Conservation (phyloP, 129 eudicot genomes). For the Escallonia herrerae region DNA sequence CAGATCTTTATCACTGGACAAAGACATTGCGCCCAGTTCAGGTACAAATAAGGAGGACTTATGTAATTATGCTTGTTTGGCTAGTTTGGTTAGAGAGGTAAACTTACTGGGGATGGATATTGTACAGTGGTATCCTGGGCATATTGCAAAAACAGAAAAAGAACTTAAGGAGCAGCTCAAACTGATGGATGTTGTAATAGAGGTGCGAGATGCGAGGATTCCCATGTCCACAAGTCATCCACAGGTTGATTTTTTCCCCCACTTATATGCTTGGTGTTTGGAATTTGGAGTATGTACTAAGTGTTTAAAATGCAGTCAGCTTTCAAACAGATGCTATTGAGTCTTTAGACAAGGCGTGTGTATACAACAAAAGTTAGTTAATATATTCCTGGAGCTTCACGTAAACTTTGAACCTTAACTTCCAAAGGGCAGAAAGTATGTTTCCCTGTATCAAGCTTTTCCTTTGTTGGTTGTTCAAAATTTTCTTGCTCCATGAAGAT, state of each 20-base stretch:
- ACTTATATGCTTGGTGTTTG: not conserved
- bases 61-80: not conserved
- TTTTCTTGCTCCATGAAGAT: too few species aligned
- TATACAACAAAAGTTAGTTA: too few species aligned
- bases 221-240: slow-evolving; percentile 96
- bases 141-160: slow-evolving; percentile 93
- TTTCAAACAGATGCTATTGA: too few species aligned
- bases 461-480: too few species aligned
- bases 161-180: slow-evolving; percentile 90
- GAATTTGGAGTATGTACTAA: not conserved
- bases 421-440: too few species aligned
- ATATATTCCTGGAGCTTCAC: too few species aligned
- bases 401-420: too few species aligned
- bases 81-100: not conserved
- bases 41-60: slow-evolving; percentile 43
- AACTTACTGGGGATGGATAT: not conserved
- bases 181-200: slow-evolving; percentile 97
- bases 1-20: slow-evolving; percentile 85
- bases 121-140: slow-evolving; percentile 96
- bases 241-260: slow-evolving; percentile 41
- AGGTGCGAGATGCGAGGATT: slow-evolving; percentile 98
- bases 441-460: too few species aligned
- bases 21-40: slow-evolving; percentile 82
- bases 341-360: too few species aligned
- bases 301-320: too few species aligned